Conservation (phyloP, 75 land plant species). For the Gnetum montanum region DNA sequence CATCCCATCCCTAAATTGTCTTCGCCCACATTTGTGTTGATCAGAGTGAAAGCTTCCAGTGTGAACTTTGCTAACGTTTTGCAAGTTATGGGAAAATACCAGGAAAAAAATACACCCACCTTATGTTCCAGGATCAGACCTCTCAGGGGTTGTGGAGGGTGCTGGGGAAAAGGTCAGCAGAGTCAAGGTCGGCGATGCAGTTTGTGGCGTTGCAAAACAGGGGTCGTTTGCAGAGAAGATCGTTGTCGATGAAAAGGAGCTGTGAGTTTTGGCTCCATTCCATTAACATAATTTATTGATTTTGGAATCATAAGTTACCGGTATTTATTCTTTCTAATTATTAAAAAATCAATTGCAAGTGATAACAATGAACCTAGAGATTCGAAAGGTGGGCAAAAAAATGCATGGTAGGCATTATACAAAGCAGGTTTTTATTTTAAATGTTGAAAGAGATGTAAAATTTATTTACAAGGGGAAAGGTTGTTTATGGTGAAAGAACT, state of each 20-base stretch:
- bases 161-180: conserved; percentile 48
- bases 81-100: conserved; percentile 74
- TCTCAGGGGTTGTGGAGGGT: conserved; percentile 70
- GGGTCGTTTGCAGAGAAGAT: conserved; percentile 67
- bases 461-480: no score
- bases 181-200: conserved; percentile 65
- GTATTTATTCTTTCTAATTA: no score
- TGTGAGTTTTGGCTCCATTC: no score
- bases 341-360: no score
- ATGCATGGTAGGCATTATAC: no score
- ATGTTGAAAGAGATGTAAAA: no score
- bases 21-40: conserved; percentile 48
- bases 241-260: conserved; percentile 49
- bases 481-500: no score
- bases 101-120: conserved; percentile 76
- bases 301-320: no score
- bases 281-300: no score
- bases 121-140: conserved; percentile 89
- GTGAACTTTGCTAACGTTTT: conserved; percentile 78
- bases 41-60: conserved; percentile 60
- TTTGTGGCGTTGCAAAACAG: conserved; percentile 54
- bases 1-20: conserved; percentile 49
- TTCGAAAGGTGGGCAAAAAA: no score
- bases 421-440: no score
- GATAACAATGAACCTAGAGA: no score